These are phyloP conservation scores for Cocos nucifera DNA, from an alignment of 176 grass and related monocot species.

Conservation along the genomic window DNA sequence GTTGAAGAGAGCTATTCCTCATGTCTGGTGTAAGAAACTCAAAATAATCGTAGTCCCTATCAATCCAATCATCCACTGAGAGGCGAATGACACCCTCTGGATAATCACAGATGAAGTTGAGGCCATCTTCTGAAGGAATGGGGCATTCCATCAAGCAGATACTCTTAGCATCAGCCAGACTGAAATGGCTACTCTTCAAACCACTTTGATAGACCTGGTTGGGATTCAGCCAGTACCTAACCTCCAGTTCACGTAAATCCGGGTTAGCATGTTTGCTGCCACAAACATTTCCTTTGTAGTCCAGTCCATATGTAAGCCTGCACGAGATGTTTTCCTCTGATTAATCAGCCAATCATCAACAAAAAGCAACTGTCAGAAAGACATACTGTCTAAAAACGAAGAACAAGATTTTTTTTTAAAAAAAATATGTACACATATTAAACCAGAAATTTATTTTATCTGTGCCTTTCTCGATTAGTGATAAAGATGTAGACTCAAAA, in stretches of 20 bases:
- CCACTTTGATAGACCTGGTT: slow-evolving; percentile 96
- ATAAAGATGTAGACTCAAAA: no score
- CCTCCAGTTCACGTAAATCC: slow-evolving; percentile 66
- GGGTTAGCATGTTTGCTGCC: slow-evolving; percentile 55
- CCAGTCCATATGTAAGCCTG: slow-evolving; percentile 82
- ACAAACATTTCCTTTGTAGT: slow-evolving; percentile 92
- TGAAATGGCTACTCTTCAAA: slow-evolving; percentile 51
- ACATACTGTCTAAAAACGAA: no score
- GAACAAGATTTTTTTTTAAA: no score
- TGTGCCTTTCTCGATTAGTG: no score
- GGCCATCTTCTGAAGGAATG: slow-evolving; percentile 44
- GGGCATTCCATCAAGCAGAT: slow-evolving; percentile 99
- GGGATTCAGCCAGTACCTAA: slow-evolving; percentile 85
- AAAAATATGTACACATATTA: no score
- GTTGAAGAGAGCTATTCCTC: slow-evolving; percentile 82
- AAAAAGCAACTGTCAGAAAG: not conserved
- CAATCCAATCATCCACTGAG: slow-evolving; percentile 89
- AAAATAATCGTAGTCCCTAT: slow-evolving; percentile 96
- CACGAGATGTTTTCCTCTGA: not conserved
- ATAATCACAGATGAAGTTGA: slow-evolving; percentile 94
- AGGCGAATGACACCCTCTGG: slow-evolving; percentile 79
- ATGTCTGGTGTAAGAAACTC: slow-evolving; percentile 88
- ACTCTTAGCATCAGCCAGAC: slow-evolving; percentile 72
- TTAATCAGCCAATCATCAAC: not conserved
- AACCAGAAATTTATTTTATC: no score